These are phyloP conservation scores for Elongisporangium undulatum DNA, from an alignment of 352 stramenopile species.

Conservation along the genomic window DNA sequence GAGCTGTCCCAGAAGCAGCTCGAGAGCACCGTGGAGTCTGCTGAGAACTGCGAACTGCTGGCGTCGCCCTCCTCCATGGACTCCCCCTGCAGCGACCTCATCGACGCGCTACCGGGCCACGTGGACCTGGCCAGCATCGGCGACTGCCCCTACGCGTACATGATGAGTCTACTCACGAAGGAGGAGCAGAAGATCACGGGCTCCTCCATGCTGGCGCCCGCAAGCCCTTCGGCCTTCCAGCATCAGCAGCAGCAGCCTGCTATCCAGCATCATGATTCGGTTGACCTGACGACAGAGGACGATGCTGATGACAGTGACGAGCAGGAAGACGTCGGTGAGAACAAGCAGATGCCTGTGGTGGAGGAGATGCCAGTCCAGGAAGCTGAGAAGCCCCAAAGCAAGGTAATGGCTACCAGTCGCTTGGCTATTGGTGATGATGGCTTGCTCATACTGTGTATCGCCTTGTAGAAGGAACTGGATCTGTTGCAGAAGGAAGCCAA, in stretches of 20 bases:
- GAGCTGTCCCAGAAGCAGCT: slow-evolving; percentile 3
- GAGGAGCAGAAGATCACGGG: slow-evolving; percentile 10
- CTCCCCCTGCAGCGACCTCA: slow-evolving; percentile 24
- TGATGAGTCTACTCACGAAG: slow-evolving; percentile 12
- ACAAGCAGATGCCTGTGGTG: slow-evolving; percentile 27
- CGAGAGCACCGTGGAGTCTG: slow-evolving; percentile 13
- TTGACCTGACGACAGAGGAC: slow-evolving; percentile 30
- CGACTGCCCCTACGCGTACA: slow-evolving; percentile 4
- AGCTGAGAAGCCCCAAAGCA: background rate
- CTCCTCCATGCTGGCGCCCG: slow-evolving; percentile 5
- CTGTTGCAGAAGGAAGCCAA: slow-evolving; percentile 65
- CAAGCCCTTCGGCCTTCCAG: slow-evolving; percentile 9
- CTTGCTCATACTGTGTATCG: background rate
- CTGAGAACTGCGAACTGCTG: slow-evolving; percentile 33
- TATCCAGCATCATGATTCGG: slow-evolving; percentile 15
- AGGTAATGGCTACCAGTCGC: background rate
- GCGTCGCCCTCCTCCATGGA: slow-evolving; percentile 45
- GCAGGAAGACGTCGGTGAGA: slow-evolving; percentile 2
- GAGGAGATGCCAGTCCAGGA: slow-evolving; percentile 26
- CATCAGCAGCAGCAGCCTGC: slow-evolving; percentile 24
- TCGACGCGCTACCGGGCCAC: slow-evolving; percentile 18
- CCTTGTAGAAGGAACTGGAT: slow-evolving; percentile 40
- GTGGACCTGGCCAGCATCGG: slow-evolving; percentile 31
- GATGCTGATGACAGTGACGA: slow-evolving; percentile 7
- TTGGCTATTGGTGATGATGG: background rate